Conservation (phyloP, 257 asterid genomes). For the Capsicum baccatum region DNA sequence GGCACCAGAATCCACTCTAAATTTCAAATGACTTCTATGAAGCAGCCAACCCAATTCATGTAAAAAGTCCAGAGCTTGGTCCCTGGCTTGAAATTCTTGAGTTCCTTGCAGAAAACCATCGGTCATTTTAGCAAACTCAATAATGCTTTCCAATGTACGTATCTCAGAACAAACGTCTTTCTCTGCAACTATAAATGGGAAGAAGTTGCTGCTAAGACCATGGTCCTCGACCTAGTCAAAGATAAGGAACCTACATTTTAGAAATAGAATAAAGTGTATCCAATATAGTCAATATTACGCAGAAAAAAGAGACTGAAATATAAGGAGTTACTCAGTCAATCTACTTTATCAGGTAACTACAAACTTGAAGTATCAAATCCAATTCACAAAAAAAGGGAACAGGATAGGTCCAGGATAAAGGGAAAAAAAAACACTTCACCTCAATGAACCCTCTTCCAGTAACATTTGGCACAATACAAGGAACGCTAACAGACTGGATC, state of each 20-base stretch:
- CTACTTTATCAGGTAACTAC: slow-evolving; percentile 9
- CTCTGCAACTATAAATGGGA: slow-evolving; percentile 90
- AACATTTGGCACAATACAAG: slow-evolving; percentile 68
- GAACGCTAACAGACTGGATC: slow-evolving; percentile 69
- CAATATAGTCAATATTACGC: slow-evolving; percentile 20
- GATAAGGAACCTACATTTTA: slow-evolving; percentile 38
- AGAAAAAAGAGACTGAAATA: slow-evolving; percentile 5
- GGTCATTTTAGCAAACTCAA: slow-evolving; percentile 38
- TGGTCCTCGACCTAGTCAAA: slow-evolving; percentile 64
- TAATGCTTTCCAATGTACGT: slow-evolving; percentile 41
- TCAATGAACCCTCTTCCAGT: slow-evolving; percentile 95
- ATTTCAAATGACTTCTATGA: slow-evolving; percentile 67
- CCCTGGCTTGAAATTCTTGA: slow-evolving; percentile 42
- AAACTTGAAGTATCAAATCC: slow-evolving; percentile 18
- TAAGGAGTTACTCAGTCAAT: neutral
- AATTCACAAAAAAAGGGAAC: neutral
- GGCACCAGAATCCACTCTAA: slow-evolving; percentile 45
- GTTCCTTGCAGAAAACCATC: slow-evolving; percentile 33
- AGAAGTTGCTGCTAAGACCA: slow-evolving; percentile 59
- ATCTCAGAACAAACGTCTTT: slow-evolving; percentile 68
- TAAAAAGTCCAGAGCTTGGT: slow-evolving; percentile 68
- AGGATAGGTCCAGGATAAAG: slow-evolving; percentile 8
- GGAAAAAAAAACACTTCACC: slow-evolving; percentile 45
- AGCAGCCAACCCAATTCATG: slow-evolving; percentile 94
- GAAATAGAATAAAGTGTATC: neutral